Base-by-base conservation (phyloP, 106 monocot species). In the Allium cepa region DNA sequence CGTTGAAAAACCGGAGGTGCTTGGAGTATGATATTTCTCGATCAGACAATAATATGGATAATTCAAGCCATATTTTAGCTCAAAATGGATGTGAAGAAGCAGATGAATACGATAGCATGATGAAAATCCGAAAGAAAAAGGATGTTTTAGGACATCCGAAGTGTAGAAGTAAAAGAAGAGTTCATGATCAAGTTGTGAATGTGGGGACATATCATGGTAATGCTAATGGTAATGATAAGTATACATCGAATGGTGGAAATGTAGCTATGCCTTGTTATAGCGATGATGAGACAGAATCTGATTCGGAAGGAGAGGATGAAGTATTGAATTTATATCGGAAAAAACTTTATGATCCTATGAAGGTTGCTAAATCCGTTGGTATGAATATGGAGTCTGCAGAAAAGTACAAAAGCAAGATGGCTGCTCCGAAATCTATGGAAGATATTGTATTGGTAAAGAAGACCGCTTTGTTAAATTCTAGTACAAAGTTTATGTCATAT, bases 251-350 rank as follows among this genome's bases (percentile, higher is more conserved):
- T 66, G 69, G 69, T 8, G 53, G 53, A 55, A 55, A 3, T 55
- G 53, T 11, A 3, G 53, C 67, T 48, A 45, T 45, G 57, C 75
- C 57, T 73, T 46, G 49, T 56, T 78, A 75, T 53, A 73, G 77
- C 71, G 87, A 88, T 47, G 87, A 88, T 47, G 91, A 88, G 56
- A 91, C 87, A 26, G 85, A 85, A 69, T 94, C 94, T 62, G 91
- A 95, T 71, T 88, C 88, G 57, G 85, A 78, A 22, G 72, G 36
- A 36, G 36, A 36, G 36, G 36, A 36, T 36, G 36, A 2, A 36
- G 36, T 36, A 36, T 64, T 74, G 49, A 15, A 61, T n/a, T 47
- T 15, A 51, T 18, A 10, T 75, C 67, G 45, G 55, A 82, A 72
- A 68, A 28, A 73, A 66, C 8, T 53, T 13, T 66, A 73, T 72